Percentiles rank a stretch among this genome's conserved stretches.
These are phyloP conservation scores for Talaromyces funiculosus DNA, from an alignment of 2,329 filamentous ascomycete genomes.

Conservation along the genomic window DNA sequence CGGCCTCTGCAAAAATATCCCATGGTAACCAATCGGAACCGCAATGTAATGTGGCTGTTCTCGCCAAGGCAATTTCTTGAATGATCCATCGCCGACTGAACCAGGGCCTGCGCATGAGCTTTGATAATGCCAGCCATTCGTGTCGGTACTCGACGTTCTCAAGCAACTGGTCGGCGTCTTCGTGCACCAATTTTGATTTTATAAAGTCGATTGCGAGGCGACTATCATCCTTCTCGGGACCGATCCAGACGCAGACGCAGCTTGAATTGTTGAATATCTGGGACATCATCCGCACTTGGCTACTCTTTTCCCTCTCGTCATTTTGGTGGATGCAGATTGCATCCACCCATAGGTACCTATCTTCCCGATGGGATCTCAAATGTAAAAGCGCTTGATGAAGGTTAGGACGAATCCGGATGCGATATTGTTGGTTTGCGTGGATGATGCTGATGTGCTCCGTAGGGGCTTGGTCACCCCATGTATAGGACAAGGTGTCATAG, in stretches of 20 bases:
- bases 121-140: slow-evolving; percentile 6
- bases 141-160: not conserved
- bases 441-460: slow-evolving; percentile 10
- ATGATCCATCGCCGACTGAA: slow-evolving; percentile 17
- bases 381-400: not conserved
- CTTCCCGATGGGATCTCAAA: not conserved
- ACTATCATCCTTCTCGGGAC: slow-evolving; percentile 13
- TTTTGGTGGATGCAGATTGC: slow-evolving; percentile 21
- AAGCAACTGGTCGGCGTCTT: not conserved
- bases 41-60: slow-evolving; percentile 18
- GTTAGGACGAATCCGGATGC: slow-evolving; percentile 3
- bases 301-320: slow-evolving; percentile 18
- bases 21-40: slow-evolving; percentile 16
- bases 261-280: slow-evolving; percentile 19
- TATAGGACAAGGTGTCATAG: slow-evolving; percentile 19
- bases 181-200: not conserved
- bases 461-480: slow-evolving; percentile 15
- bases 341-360: slow-evolving; percentile 19
- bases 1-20: slow-evolving; percentile 18
- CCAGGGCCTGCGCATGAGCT: slow-evolving; percentile 13
- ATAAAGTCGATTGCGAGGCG: slow-evolving; percentile 5
- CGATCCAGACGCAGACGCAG: slow-evolving; percentile 22
- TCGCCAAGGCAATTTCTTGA: slow-evolving; percentile 18
- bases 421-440: slow-evolving; percentile 1
- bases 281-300: slow-evolving; percentile 21